Percentiles rank a stretch among this genome's conserved stretches.
Evolutionary conservation across 768 basidiomycete genomes (phyloP).

Genomic region (Kwoniella newhampshirensis): DNA sequence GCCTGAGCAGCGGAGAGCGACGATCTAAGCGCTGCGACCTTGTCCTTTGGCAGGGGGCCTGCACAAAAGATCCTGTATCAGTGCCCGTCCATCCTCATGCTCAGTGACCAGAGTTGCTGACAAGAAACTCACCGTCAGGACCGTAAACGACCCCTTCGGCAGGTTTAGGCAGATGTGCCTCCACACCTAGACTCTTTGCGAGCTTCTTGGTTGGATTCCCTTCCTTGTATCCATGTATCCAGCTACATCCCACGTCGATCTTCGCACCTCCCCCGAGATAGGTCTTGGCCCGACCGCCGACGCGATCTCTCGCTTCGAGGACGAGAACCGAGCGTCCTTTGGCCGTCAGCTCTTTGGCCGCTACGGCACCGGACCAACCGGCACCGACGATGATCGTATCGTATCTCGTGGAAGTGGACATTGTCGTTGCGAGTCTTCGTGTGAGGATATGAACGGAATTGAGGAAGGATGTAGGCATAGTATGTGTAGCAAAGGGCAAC

Average conservation of each 20-base stretch:
- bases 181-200: constrained; percentile 42
- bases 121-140: constrained; percentile 30
- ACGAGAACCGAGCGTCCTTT: constrained; percentile 45
- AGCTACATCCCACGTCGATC: constrained; percentile 50
- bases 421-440: constrained; percentile 3
- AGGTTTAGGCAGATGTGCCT: constrained; percentile 43
- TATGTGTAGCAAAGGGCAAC: neutral
- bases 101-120: neutral
- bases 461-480: neutral
- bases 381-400: constrained; percentile 51
- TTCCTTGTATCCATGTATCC: constrained; percentile 52
- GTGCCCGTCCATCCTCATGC: neutral
- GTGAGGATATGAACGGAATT: neutral
- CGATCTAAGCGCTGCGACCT: constrained; percentile 30
- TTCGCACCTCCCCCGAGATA: constrained; percentile 25
- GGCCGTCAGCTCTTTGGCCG: constrained; percentile 36
- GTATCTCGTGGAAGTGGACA: too few species aligned
- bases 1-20: constrained; percentile 45
- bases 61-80: neutral
- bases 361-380: constrained; percentile 46
- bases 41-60: constrained; percentile 30
- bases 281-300: constrained; percentile 49
- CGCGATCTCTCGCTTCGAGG: constrained; percentile 47
- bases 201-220: constrained; percentile 45
- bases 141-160: constrained; percentile 43